Evolutionary conservation across 805 yeast species (phyloP), one percentile per base, ranked within the genome.

Genomic region (Torulaspora maleeae): DNA sequence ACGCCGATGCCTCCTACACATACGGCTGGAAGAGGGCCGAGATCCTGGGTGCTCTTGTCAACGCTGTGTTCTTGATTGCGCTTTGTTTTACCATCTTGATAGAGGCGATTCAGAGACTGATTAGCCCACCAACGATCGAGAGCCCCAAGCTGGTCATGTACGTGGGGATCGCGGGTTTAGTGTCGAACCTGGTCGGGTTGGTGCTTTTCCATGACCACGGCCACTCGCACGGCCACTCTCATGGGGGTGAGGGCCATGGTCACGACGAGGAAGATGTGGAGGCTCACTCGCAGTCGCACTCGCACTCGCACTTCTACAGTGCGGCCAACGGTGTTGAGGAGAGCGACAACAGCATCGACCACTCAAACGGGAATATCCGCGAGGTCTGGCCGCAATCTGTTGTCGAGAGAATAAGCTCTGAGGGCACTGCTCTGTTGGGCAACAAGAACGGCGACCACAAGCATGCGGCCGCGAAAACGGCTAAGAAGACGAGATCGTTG

Each of bases 21-120:
- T 91, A 93, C 59, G 99, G 99, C 13, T 88, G 97, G 95, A 95
- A 91, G 66, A 76, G 99, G 55, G 98, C 98, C 4, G 99, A 91
- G 67, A 90, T 91, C 43, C 73, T 91, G 49, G 99, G 99, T 45
- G 99, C 98, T 7, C 74, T 91, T 48, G 78, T 91, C 54, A 91
- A 91, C 61, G 96, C 96, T 2, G 96, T 93, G 8, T 93, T 93
- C 58, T 67, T 91, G 53, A 73, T 93, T 53, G 98, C 98, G 1
- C 75, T 91, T 51, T 91, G 99, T 63, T 82, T 93, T 60, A 82
- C 96, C 25, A 93, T 91, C 53, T 78, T 86, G 55, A 80, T 93
- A 50, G 99, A 91, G 68, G 97, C 98, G 5, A 69, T 91, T 47
- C 96, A 90, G 68, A 77, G 99, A 61, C 79, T 91, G 52, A 72